Evolutionary conservation across 2,329 filamentous ascomycete species (phyloP), one percentile per base, ranked within the genome.

Genomic region (Neofusicoccum cordaticola): DNA sequence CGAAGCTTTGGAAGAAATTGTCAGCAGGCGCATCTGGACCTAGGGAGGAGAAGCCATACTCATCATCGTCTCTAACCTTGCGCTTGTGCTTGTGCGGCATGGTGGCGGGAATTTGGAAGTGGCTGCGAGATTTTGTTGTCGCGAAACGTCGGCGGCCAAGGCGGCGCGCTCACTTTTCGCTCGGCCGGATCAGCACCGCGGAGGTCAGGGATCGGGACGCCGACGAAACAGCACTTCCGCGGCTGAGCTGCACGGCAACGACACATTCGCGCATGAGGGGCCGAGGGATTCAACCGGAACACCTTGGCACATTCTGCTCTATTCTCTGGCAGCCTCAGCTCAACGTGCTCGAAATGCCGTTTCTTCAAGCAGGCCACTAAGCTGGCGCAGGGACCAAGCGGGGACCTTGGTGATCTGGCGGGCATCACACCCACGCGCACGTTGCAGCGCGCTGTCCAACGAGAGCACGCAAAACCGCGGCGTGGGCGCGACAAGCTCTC

Each of bases 1-100:
- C 79, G 77, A 81, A 84, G 71, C 78, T 79, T 67, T 68, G 84
- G 3, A 78, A 78, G 27, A 31, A 1, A 81, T 80, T 5, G 82
- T 65, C 53, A 65, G 63, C 47, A 8, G 15, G 22, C 5, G 51
- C 48, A 11, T 17, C 34, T 39, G 62, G 17, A 15, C 22, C 7
- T 6, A 27, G 37, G 47, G 6, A 22, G 22, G 8, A 82, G 2
- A 86, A 78, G 63, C 86, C 81, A 69, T 75, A 88, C 88, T 81
- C 81, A 56, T 81, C 80, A 66, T 88, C 84, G 58, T 82, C 81
- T 11, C 81, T 82, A 64, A 73, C 85, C 69, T 77, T 73, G 68
- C 90, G 85, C 68, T 90, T 94, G 76, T 96, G 92, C 79, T 96
- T 96, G 80, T 94, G 91, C 76, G 92, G 92, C 92, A 96, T 96